A percentile compares a stretch with the other conserved stretches of the same genome.
phyloP scores from a whole-genome alignment of 1,139 yeast species.

The Candida neerlandica region DNA sequence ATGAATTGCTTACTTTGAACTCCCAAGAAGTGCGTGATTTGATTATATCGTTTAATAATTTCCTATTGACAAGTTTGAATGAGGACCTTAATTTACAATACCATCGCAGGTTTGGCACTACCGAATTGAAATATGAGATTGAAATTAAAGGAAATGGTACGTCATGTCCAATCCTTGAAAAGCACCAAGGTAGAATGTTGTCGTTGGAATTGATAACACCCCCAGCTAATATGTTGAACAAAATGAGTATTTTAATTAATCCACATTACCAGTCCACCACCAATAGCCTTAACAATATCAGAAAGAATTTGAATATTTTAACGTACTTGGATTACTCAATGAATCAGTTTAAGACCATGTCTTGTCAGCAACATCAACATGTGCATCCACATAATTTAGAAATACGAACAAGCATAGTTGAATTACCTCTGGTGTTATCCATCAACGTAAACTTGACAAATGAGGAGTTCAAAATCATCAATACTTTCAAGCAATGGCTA shows the following conservation, averaged over 20 bases:
- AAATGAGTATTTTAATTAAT: constrained; percentile 28
- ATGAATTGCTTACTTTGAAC: constrained; percentile 41
- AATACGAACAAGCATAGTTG: constrained; percentile 44
- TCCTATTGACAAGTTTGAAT: constrained; percentile 53
- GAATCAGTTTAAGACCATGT: constrained; percentile 53
- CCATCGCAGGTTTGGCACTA: constrained; percentile 10
- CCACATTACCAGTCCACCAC: constrained; percentile 14
- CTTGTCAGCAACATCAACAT: constrained; percentile 31
- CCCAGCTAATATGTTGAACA: constrained; percentile 28
- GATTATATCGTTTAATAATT: constrained; percentile 60
- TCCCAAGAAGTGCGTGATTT: constrained; percentile 40
- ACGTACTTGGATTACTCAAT: constrained; percentile 63
- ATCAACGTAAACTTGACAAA: constrained; percentile 58
- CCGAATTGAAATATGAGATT: constrained; percentile 41
- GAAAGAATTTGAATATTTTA: constrained; percentile 25
- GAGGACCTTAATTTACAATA: constrained; percentile 47
- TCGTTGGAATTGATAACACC: constrained; percentile 40
- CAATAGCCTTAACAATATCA: constrained; percentile 15
- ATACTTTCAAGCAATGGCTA: constrained; percentile 56
- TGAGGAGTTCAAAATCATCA: constrained; percentile 45
- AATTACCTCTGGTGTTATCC: constrained; percentile 68
- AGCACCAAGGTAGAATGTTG: constrained; percentile 23
- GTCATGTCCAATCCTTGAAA: constrained; percentile 38
- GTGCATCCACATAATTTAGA: constrained; percentile 52
- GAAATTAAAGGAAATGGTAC: constrained; percentile 32